Base-by-base conservation (phyloP, 495 filamentous ascomycete genomes). In the Aspergillus homomorphus region DNA sequence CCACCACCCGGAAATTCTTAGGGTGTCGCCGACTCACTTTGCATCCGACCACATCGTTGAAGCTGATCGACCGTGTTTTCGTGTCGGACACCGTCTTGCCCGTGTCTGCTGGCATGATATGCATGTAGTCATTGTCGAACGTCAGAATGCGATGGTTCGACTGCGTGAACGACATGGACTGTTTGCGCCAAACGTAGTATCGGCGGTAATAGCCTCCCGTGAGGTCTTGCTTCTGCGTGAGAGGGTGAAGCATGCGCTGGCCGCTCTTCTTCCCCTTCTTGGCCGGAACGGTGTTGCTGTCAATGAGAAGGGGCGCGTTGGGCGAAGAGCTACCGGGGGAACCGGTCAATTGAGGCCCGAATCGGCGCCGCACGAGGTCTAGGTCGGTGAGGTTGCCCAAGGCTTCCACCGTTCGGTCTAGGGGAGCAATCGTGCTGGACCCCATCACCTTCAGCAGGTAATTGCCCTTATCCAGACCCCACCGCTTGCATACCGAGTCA, bases 41-140 rank as follows among this genome's bases (percentile, higher is more conserved):
- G 71, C 90, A 95, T 4, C 93, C 93, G 18, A 97, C 85, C 58
- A 98, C 90, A 61, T 90, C 91, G 62, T 86, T 89, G 71, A 97
- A 97, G 56, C 92, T 91, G 51, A 98, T 89, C 28, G 91, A 91
- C 14, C 91, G 91, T 18, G 89, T 91, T 73, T 96, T 98, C 19
- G 72, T 75, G 22, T 82, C 81, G 21, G 82, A 81, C 3, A 74
- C 68, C 8, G 71, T 82, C 80, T 80, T 81, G 14, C 72, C 74
- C 7, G 74, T 80, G 21, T 87, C 86, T 0, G 82, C 84, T 33
- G 94, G 92, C 80, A 96, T 88, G 62, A 98, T 92, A 71, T 97
- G 94, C 69, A 98, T 84, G 64, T 96, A 96, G 68, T 98, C 94
- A 46, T 91, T 91, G 67, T 98, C 94, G 60, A 98, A 91, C 7